Conservation (phyloP, 2,329 filamentous ascomycete species). For the Thelonectria rubi region DNA sequence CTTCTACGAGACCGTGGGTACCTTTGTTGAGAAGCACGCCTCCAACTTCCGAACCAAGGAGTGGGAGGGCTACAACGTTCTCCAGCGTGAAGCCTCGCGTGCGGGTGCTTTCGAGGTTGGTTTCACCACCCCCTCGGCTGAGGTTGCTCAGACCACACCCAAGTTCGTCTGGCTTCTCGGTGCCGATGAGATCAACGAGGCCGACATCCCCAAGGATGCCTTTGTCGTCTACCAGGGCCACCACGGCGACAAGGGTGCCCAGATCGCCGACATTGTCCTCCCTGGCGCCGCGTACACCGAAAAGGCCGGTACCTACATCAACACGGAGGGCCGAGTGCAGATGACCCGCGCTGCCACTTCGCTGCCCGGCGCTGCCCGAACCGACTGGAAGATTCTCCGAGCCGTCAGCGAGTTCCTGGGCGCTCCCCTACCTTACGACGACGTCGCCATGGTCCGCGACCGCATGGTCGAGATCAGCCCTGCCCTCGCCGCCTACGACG, state of each 20-base stretch:
- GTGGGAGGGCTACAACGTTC: conserved; percentile 98
- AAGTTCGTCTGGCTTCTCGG: conserved; percentile 98
- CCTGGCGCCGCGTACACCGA: conserved; percentile 97
- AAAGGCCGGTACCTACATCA: conserved; percentile 95
- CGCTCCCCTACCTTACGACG: conserved; percentile 88
- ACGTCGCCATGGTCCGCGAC: conserved; percentile 87
- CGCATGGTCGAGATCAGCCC: conserved; percentile 96
- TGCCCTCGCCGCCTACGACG: conserved; percentile 86
- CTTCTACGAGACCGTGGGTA: conserved; percentile 89
- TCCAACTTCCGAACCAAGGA: conserved; percentile 86
- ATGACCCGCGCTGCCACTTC: conserved; percentile 90
- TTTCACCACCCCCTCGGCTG: conserved; percentile 85
- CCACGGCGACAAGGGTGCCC: conserved; percentile 92
- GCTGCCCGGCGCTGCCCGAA: conserved; percentile 86
- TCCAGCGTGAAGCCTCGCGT: conserved; percentile 92
- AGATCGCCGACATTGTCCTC: conserved; percentile 92
- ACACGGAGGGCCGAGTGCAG: conserved; percentile 96
- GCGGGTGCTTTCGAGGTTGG: conserved; percentile 95
- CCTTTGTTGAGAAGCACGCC: conserved; percentile 93
- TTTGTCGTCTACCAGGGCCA: conserved; percentile 99
- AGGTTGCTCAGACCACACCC: conserved; percentile 83
- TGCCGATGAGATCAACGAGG: conserved; percentile 86
- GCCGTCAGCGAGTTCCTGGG: conserved; percentile 92
- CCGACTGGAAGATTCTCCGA: conserved; percentile 99
- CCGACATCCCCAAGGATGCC: conserved; percentile 92